Evolutionary conservation across 1,139 yeast species (phyloP), one percentile per base, ranked within the genome.

Genomic region (Protomyces arabidopsidicola): DNA sequence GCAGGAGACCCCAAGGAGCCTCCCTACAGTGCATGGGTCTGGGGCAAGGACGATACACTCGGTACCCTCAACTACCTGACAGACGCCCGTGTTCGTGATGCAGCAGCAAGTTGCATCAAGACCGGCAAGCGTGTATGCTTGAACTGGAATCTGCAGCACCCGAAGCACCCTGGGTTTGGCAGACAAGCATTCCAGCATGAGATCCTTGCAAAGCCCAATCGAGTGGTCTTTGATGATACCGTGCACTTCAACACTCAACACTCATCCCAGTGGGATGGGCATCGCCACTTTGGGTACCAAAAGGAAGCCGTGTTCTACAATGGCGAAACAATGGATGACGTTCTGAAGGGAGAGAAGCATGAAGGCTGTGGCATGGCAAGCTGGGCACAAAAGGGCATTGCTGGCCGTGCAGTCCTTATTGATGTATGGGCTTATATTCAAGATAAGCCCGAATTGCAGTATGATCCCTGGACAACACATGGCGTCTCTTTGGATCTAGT

Each of bases 191-290:
- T 60, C 20, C 36, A 45, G 36, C 63, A 60, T 38, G 42, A 45
- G 16, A 50, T 60, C 48, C 48, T 60, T 27, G 57, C 45, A 24
- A 53, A 45, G 54, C 22, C 48, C 10, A 53, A 53, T 48, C 36
- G 58, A n/a, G 35, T 35, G 36, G 64, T 63, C 36, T 53, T 63
- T 56, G 76, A 74, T 65, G 76, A 74, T 57, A 70, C 68, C 48
- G 66, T 70, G 34, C 62, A 53, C 39, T 65, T 73, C 63, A 74
- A 74, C 65, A 73, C 76, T 4, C 76, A 74, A 60, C 67, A 68
- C 12, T 69, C 74, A 12, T 70, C 75, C 6, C 76, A 74, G 65
- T 74, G 76, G 75, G 76, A 74, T 60, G 76, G 76, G 9, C 67
- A 74, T 59, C 65, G 76, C 22, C 76, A 74, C 63, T 67, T 69